phyloP scores from a whole-genome alignment of 1,284 basidiomycete genomes.

The Jaminaea rosea region DNA sequence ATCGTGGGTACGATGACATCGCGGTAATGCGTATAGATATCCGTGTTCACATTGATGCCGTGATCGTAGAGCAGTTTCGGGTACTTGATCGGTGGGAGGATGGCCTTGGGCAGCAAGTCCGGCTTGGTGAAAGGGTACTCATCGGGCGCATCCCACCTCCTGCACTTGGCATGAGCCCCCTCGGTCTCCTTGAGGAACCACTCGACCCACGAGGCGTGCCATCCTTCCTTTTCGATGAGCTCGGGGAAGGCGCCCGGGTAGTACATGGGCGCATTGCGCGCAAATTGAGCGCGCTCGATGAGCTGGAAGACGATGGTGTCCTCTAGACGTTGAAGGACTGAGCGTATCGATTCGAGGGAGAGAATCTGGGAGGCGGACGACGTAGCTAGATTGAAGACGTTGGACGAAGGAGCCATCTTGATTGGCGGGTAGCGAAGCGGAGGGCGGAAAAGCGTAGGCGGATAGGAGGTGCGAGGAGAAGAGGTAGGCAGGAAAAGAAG shows the following conservation, averaged over 20 bases:
- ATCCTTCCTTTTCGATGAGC: slow-evolving; percentile 59
- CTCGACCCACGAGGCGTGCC: slow-evolving; percentile 80
- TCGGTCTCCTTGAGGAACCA: slow-evolving; percentile 97
- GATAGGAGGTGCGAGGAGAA: no score
- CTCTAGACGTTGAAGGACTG: slow-evolving; percentile 78
- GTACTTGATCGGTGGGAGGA: slow-evolving; percentile 67
- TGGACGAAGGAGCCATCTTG: slow-evolving; percentile 4
- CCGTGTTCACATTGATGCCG: slow-evolving; percentile 78
- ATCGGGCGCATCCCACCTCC: slow-evolving; percentile 58
- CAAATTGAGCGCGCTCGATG: slow-evolving; percentile 95
- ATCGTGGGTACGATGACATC: slow-evolving; percentile 72
- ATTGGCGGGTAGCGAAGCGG: no score
- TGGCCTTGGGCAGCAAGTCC: slow-evolving; percentile 67
- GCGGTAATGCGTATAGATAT: slow-evolving; percentile 83
- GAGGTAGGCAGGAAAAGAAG: no score
- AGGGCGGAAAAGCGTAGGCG: no score
- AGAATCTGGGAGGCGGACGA: slow-evolving; percentile 51
- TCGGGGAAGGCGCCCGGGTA: slow-evolving; percentile 63
- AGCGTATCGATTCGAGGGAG: slow-evolving; percentile 73
- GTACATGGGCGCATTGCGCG: slow-evolving; percentile 87
- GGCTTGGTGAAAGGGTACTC: slow-evolving; percentile 84
- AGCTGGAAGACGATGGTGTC: slow-evolving; percentile 92
- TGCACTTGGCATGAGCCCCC: slow-evolving; percentile 59
- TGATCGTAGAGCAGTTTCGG: slow-evolving; percentile 69
- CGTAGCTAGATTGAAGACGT: background rate